Evolutionary conservation across 2,329 filamentous ascomycete genomes (phyloP), one percentile per base, ranked within the genome.

Genomic region (Sporothrix inflata): DNA sequence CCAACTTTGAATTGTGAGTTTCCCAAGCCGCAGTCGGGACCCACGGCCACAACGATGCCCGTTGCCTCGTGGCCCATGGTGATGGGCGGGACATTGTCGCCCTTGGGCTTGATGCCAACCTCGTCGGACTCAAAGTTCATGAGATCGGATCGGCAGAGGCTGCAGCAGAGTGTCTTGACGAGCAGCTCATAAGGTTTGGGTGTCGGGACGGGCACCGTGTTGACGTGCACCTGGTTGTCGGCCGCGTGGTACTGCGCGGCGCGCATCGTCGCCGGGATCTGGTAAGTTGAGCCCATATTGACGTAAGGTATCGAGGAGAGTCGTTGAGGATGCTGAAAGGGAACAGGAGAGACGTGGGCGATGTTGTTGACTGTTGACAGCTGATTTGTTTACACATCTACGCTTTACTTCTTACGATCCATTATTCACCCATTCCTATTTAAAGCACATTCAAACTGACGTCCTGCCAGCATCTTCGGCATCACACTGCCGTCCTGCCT

Each of bases 41-140:
- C 70, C 1, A 67, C 47, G 1, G 30, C 47, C 14, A 71, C 70
- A 16, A 92, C 84, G 66, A 84, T 83, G 5, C 90, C 90, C 0
- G 89, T 90, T 74, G 91, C 90, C 76, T 92, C 90, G 77, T 92
- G 90, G 67, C 89, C 87, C 34, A 78, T 74, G 3, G 72, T 77
- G 67, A 72, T 76, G 19, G 71, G 76, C 4, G 70, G 70, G 1
- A 65, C 51, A n/a, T 67, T 55, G 57, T 66, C 47, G 5, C 70
- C 70, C 24, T 53, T 65, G 21, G 60, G 70, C 8, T 71, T 71
- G 60, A 71, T 65, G 60, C 70, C 70, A 7, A 66, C 57, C 38
- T 49, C 71, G 69, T 74, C 34, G 47, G 53, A 45, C 34, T 69
- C 71, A 61, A 72, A 72, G 9, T 72, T 72, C 71, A 69, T 72